These are phyloP conservation scores for Lipomyces starkeyi DNA, from an alignment of 805 yeast species.

Conservation along the genomic window DNA sequence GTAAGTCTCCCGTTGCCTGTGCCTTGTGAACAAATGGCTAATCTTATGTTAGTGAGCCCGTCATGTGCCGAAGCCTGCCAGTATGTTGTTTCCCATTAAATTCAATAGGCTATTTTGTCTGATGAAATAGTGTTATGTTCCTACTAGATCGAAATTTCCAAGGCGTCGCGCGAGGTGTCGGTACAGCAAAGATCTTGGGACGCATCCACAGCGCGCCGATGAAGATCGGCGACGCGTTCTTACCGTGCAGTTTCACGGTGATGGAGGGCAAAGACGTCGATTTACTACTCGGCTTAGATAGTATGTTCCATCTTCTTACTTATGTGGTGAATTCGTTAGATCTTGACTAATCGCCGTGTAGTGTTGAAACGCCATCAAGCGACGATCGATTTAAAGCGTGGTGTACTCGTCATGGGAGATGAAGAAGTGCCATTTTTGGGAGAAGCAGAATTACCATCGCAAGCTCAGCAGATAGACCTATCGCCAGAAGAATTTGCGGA, in stretches of 20 bases:
- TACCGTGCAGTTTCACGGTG: slow-evolving; percentile 73
- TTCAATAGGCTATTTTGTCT: neutral
- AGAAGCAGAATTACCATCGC: slow-evolving; percentile 70
- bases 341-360: neutral
- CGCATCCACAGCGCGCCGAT: slow-evolving; percentile 88
- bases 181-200: slow-evolving; percentile 77
- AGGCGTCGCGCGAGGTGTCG: slow-evolving; percentile 92
- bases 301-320: slow-evolving; percentile 13
- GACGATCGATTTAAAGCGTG: slow-evolving; percentile 69
- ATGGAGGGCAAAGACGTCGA: slow-evolving; percentile 64
- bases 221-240: slow-evolving; percentile 67
- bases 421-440: slow-evolving; percentile 72
- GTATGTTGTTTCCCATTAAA: slow-evolving; percentile 19
- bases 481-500: slow-evolving; percentile 18
- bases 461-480: slow-evolving; percentile 38
- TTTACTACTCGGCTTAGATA: slow-evolving; percentile 82
- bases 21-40: neutral
- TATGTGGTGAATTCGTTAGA: neutral
- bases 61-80: slow-evolving; percentile 75
- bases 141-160: slow-evolving; percentile 78
- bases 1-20: neutral
- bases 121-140: slow-evolving; percentile 53
- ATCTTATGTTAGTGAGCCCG: slow-evolving; percentile 58
- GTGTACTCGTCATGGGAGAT: slow-evolving; percentile 72
- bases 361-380: slow-evolving; percentile 89